Conservation (phyloP, 2,329 filamentous ascomycete species). For the Cercospora canescens region DNA sequence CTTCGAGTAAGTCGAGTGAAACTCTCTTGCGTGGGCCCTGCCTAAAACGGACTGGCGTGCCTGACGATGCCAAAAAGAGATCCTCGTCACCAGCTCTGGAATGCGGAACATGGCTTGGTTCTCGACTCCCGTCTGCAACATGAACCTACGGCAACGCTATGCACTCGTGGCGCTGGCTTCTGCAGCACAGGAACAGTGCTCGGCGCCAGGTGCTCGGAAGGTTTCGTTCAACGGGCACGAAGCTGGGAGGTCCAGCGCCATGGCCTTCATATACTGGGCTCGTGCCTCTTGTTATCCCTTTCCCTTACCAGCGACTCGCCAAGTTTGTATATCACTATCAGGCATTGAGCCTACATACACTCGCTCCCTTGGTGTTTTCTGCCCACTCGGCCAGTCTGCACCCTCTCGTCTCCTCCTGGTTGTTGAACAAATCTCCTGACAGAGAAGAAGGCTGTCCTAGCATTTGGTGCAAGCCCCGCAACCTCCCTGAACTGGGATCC, state of each 20-base stretch:
- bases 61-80: not conserved
- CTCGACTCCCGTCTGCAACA: slow-evolving; percentile 14
- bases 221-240: slow-evolving; percentile 6
- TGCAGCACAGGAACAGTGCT: slow-evolving; percentile 1
- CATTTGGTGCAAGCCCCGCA: not conserved
- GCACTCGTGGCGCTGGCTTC: slow-evolving; percentile 12
- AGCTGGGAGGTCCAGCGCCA: not conserved
- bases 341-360: slow-evolving; percentile 23
- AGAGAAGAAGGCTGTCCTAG: not conserved
- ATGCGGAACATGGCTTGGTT: slow-evolving; percentile 12
- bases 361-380: slow-evolving; percentile 10
- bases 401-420: not conserved
- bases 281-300: slow-evolving; percentile 1
- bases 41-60: not conserved
- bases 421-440: not conserved
- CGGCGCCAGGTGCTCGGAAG: slow-evolving; percentile 4
- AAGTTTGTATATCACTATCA: slow-evolving; percentile 2
- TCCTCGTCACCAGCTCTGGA: not conserved
- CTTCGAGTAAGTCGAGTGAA: slow-evolving; percentile 5
- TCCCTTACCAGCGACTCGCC: not conserved
- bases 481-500: not conserved
- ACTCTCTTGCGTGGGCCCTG: not conserved
- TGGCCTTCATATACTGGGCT: slow-evolving; percentile 13
- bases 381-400: not conserved
- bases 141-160: slow-evolving; percentile 13